Percentiles rank a stretch among this genome's conserved stretches.
These are phyloP conservation scores for Poronia punctata DNA, from an alignment of 495 filamentous ascomycete genomes.

Conservation along the genomic window DNA sequence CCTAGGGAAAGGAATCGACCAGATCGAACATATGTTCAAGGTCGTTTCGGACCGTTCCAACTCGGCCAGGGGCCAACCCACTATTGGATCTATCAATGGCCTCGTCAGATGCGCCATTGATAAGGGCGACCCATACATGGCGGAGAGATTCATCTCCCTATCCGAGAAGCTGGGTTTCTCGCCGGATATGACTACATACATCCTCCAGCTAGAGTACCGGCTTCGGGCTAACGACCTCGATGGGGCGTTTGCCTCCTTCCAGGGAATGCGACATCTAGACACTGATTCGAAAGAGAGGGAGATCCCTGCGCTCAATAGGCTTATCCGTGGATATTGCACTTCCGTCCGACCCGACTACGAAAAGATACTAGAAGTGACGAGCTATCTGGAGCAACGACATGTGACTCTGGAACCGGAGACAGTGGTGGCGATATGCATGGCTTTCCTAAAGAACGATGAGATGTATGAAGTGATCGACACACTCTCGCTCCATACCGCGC, in stretches of 20 bases:
- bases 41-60: slow-evolving; percentile 47
- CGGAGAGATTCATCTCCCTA: slow-evolving; percentile 62
- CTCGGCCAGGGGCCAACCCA: slow-evolving; percentile 40
- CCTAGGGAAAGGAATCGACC: slow-evolving; percentile 60
- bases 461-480: slow-evolving; percentile 69
- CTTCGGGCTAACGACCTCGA: slow-evolving; percentile 61
- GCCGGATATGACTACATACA: slow-evolving; percentile 57
- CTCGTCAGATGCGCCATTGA: slow-evolving; percentile 69
- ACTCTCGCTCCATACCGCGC: slow-evolving; percentile 57
- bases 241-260: slow-evolving; percentile 57
- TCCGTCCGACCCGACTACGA: slow-evolving; percentile 49
- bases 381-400: slow-evolving; percentile 66
- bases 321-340: slow-evolving; percentile 65
- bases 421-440: slow-evolving; percentile 57
- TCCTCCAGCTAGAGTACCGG: slow-evolving; percentile 69
- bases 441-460: slow-evolving; percentile 67
- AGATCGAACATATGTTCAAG: slow-evolving; percentile 60
- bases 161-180: slow-evolving; percentile 54
- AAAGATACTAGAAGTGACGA: slow-evolving; percentile 62
- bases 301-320: slow-evolving; percentile 60
- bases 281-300: slow-evolving; percentile 48
- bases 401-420: slow-evolving; percentile 63
- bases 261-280: slow-evolving; percentile 46
- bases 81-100: slow-evolving; percentile 64
- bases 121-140: slow-evolving; percentile 60